Conservation (phyloP, 306 rosid genomes). For the Sechiopsis laciniata region DNA sequence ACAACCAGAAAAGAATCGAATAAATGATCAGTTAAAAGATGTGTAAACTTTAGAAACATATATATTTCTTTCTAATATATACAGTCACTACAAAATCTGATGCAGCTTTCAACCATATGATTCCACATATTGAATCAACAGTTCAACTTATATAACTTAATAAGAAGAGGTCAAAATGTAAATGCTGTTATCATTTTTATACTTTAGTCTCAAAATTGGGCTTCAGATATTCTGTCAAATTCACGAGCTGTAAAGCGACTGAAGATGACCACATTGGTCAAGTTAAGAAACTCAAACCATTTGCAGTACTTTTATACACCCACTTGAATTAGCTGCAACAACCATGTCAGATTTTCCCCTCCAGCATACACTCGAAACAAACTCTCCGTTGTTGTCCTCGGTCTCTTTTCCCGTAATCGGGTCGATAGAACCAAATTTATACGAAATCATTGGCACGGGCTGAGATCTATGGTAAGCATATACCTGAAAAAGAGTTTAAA, state of each 20-base stretch:
- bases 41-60: constrained; percentile 1
- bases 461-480: constrained; percentile 71
- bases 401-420: constrained; percentile 81
- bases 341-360: constrained; percentile 74
- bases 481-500: constrained; percentile 46
- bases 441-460: constrained; percentile 81
- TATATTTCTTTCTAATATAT: not conserved
- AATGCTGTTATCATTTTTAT: constrained; percentile 14
- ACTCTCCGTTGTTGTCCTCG: constrained; percentile 71
- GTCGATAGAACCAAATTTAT: constrained; percentile 76
- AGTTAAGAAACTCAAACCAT: constrained; percentile 42
- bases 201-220: constrained; percentile 10
- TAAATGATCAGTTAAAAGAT: constrained; percentile 21
- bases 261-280: constrained; percentile 6
- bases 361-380: constrained; percentile 97
- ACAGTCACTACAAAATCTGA: constrained; percentile 9
- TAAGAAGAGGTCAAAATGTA: not conserved
- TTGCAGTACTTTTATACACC: constrained; percentile 79
- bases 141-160: constrained; percentile 4
- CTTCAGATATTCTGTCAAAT: constrained; percentile 13
- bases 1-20: constrained; percentile 21
- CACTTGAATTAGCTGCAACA: constrained; percentile 85
- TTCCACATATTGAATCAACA: constrained; percentile 2
- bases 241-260: not conserved
- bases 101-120: constrained; percentile 12